Evolutionary conservation across 495 filamentous ascomycete species (phyloP), one percentile per base, ranked within the genome.

Genomic region (Barbatosphaeria neglecta): DNA sequence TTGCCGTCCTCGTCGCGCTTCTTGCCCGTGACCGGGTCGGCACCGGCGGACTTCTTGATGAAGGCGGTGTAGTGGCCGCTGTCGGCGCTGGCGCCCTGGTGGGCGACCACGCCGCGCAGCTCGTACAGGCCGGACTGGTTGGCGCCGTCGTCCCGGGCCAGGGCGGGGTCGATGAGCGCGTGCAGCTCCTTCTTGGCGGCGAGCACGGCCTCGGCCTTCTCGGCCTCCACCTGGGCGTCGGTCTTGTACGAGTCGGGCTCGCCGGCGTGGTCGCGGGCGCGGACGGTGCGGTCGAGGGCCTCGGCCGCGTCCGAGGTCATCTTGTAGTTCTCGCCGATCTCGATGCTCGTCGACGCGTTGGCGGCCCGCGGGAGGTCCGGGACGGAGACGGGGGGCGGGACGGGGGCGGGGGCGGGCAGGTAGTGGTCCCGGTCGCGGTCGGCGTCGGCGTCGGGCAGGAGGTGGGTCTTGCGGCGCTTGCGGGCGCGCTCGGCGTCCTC

Each of bases 31-130:
- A 73, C 74, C 7, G 78, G 64, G 49, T 87, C 83, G 45, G 81
- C 66, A 5, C 66, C 60, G 15, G 76, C 81, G 41, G 84, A 75
- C 70, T 98, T 94, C 73, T 97, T 98, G 45, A 98, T 86, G 61
- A 95, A 98, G 2, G 88, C 81, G 2, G 93, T 97, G 68, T 98
- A 98, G 65, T 98, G 92, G 7, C 92, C 92, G 51, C 90, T 96
- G 62, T 98, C 93, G 25, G 92, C 92, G 57, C 90, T 93, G 37
- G 87, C 84, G 52, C 92, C 92, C 66, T 97, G 90, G 66, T 98
- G 92, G n/a, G 92, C 96, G 50, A 98, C 85, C 10, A 98, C 83
- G 37, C 87, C 93, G 37, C 93, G 76, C 22, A 98, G 76, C 61
- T 98, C 92, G 59, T 97, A 98, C 22, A 98, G 72, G 18, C 93